A percentile compares a stretch with the other conserved stretches of the same genome.
Evolutionary conservation across 352 stramenopile species (phyloP).

Genomic region (Phytophthora foliorum): DNA sequence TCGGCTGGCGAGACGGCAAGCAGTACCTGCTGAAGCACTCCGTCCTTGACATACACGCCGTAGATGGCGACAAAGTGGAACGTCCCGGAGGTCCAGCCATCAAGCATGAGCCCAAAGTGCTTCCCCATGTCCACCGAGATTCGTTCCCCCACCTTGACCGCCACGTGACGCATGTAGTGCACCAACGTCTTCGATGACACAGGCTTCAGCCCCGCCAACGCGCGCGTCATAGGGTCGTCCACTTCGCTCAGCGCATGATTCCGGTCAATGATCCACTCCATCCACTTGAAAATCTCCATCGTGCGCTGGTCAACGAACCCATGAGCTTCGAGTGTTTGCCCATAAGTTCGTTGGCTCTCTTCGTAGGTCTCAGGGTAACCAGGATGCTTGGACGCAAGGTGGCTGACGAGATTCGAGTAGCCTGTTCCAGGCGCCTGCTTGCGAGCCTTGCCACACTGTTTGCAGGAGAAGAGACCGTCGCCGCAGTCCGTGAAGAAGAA

Average conservation of each 20-base stretch:
- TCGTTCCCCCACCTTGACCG: neutral
- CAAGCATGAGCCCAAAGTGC: conserved; percentile 2
- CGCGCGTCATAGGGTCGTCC: neutral
- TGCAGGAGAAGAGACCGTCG: conserved; percentile 3
- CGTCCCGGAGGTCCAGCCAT: conserved; percentile 5
- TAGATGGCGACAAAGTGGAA: conserved; percentile 13
- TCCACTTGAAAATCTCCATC: conserved; percentile 22
- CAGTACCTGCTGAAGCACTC: neutral
- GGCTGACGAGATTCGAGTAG: conserved; percentile 13
- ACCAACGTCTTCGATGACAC: neutral
- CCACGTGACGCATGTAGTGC: neutral
- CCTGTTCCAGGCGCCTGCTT: conserved; percentile 8
- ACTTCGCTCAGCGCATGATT: conserved; percentile 1
- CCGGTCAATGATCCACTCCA: neutral
- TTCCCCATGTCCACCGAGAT: neutral
- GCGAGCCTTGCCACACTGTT: neutral
- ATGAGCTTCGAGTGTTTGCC: neutral
- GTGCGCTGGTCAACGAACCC: conserved; percentile 5
- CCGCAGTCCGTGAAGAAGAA: conserved; percentile 14
- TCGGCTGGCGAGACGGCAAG: neutral
- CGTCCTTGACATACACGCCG: neutral
- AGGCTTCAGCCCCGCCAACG: neutral
- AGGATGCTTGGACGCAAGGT: neutral
- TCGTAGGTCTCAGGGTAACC: neutral
- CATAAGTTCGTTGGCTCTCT: neutral